A percentile compares a stretch with the other conserved stretches of the same genome.
phyloP scores from a whole-genome alignment of 1,284 basidiomycete genomes.

The Irpex lacteus region DNA sequence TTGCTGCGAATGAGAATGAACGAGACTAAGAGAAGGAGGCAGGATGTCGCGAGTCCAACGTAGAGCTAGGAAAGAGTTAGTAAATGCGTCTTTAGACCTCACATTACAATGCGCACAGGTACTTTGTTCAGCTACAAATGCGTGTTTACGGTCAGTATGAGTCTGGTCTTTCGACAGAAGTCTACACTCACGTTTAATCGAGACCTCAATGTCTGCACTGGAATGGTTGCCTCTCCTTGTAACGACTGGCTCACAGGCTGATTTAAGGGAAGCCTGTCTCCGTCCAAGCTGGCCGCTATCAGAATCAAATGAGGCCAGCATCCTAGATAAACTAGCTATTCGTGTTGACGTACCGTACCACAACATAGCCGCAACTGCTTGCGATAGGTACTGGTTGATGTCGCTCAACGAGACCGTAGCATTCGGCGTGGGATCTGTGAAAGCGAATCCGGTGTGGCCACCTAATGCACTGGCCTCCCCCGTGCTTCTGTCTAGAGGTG shows the following conservation, averaged over 20 bases:
- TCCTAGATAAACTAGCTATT: neutral
- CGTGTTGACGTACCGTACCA: constrained; percentile 3
- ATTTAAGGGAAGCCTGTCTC: neutral
- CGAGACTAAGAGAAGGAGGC: neutral
- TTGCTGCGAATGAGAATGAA: neutral
- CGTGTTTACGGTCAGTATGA: no score
- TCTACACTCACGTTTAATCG: neutral
- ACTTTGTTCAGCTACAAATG: no score
- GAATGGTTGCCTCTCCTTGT: neutral
- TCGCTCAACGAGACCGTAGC: neutral
- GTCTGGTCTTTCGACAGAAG: neutral
- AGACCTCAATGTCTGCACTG: neutral
- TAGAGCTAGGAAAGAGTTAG: neutral
- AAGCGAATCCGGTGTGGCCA: no score
- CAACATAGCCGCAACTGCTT: neutral
- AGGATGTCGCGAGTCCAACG: neutral
- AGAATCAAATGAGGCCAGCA: neutral
- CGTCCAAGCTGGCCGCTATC: neutral
- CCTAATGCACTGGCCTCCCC: neutral
- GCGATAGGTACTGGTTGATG: neutral
- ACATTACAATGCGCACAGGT: no score
- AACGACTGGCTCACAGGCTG: neutral
- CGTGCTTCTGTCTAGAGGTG: neutral
- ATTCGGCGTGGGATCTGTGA: neutral
- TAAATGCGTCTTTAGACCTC: no score